A percentile compares a stretch with the other conserved stretches of the same genome.
Evolutionary conservation across 257 asterid species (phyloP).

Genomic region (Capsicum pubescens): DNA sequence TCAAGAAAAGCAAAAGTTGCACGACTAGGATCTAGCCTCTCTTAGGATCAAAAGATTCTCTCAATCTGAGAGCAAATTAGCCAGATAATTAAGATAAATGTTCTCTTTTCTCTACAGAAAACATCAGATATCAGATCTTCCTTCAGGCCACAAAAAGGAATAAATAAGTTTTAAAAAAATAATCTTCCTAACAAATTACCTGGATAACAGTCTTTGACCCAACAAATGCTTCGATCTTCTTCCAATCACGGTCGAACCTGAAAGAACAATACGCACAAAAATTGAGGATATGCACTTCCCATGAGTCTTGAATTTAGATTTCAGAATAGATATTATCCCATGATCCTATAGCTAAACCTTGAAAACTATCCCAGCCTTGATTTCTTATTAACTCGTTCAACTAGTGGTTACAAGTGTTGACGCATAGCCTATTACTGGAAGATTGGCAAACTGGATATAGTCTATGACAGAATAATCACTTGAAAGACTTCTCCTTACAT

Average conservation of each 20-base stretch:
- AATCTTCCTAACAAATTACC: slow-evolving; percentile 43
- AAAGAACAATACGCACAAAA: slow-evolving; percentile 26
- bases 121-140: slow-evolving; percentile 14
- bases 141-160: not conserved
- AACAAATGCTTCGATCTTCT: slow-evolving; percentile 82
- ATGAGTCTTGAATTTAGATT: not conserved
- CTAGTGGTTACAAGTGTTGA: not conserved
- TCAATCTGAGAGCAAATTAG: slow-evolving; percentile 1
- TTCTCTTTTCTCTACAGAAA: not conserved
- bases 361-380: not conserved
- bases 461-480: not conserved
- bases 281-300: slow-evolving; percentile 16
- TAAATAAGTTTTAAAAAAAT: not conserved
- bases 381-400: slow-evolving; percentile 2
- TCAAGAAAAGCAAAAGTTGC: not conserved
- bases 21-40: not conserved
- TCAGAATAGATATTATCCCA: not conserved
- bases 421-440: not conserved
- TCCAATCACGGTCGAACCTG: slow-evolving; percentile 94
- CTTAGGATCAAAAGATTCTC: not conserved
- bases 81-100: not conserved
- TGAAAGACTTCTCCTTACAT: not conserved
- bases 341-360: not conserved
- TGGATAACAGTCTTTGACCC: slow-evolving; percentile 86
- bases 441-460: slow-evolving; percentile 5